Evolutionary conservation across 345 rosid genomes (phyloP), one percentile per base, ranked within the genome.

Genomic region (Dovyalis caffra): DNA sequence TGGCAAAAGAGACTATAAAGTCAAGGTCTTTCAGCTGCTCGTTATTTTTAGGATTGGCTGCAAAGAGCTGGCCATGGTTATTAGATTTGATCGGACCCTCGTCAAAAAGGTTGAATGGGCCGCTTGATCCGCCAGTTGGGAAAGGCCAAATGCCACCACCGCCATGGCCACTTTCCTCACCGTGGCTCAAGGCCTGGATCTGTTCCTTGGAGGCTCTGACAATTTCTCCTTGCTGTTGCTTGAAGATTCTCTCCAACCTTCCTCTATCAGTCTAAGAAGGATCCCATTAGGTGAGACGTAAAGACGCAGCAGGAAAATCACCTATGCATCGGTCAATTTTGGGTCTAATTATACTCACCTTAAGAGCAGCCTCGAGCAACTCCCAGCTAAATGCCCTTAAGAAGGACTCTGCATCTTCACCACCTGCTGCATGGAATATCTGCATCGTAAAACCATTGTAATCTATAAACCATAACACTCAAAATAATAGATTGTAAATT

Each of bases 61-160:
- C 53, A 23, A 32, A 64, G 61, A 58, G 53, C 38, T 70, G 29
- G 33, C 78, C 82, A 6, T 34, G 56, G 53, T 69, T 64, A 64
- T 74, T 79, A 14, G 11, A 3, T 14, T 3, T 16, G 20, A 4
- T n/a, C 0, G 82, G 67, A 5, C 66, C 47, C 53, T 70, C 40
- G 47, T 35, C 53, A 8, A 74, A 64, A 6, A 79, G 68, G 43
- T 65, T 74, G 75, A 79, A 70, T 15, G 82, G 71, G 37, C 82
- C 32, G 15, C 51, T 68, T 5, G 72, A 53, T 64, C 70, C 78
- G 1, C 74, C 49, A 14, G 38, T 35, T 35, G 73, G 73, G 23
- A 87, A 85, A 1, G 88, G 91, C 88, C 88, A 88, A 12, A 76
- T 53, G 34, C 70, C 37, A 25, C 25, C 61, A 6, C 20, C 65